Conservation (phyloP, 2,329 filamentous ascomycete species). For the Sarocladium kiliense region DNA sequence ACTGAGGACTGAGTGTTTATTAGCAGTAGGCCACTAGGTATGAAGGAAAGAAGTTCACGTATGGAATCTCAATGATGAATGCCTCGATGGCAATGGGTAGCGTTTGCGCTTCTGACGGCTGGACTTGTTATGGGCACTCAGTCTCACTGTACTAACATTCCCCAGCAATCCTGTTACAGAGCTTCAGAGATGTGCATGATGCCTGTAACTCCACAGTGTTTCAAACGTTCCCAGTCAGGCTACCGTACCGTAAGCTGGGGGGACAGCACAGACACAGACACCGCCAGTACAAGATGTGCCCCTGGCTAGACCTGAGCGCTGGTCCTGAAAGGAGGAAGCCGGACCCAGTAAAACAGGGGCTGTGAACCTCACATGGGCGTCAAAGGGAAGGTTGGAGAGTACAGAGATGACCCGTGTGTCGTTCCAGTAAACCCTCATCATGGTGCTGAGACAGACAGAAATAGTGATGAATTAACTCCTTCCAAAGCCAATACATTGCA, state of each 20-base stretch:
- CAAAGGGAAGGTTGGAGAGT: too few species aligned
- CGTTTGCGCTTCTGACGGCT: too few species aligned
- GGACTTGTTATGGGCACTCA: too few species aligned
- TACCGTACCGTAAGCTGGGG: too few species aligned
- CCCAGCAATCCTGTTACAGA: neutral
- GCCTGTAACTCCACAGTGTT: neutral
- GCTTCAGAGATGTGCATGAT: conserved; percentile 4
- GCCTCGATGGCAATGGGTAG: too few species aligned
- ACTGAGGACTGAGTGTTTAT: neutral
- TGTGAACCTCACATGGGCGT: too few species aligned
- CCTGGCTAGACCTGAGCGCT: neutral
- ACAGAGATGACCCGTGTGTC: neutral
- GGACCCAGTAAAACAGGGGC: neutral
- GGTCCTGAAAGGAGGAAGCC: neutral
- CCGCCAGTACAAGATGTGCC: neutral
- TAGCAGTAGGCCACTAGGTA: neutral
- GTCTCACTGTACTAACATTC: neutral
- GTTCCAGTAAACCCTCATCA: too few species aligned
- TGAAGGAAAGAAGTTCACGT: neutral
- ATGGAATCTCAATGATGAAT: too few species aligned
- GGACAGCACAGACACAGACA: too few species aligned
- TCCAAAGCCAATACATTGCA: too few species aligned
- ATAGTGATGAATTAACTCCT: too few species aligned
- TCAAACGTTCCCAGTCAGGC: neutral
- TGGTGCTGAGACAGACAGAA: too few species aligned